These are phyloP conservation scores for Vaccinium vitisidaea DNA, from an alignment of 148 eudicot genomes.

Conservation along the genomic window DNA sequence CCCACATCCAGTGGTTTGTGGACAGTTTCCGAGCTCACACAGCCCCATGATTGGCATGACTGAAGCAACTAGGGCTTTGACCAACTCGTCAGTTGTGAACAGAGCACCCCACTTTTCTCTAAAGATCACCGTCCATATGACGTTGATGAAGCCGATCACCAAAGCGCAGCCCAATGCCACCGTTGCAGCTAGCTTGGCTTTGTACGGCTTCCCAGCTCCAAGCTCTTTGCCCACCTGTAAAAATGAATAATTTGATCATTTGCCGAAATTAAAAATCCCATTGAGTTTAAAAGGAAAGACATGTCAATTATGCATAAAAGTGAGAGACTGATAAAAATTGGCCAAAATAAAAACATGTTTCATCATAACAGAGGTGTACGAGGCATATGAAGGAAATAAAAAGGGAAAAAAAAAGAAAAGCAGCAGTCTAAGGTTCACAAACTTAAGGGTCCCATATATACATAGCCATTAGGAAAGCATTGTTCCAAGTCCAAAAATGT, in stretches of 20 bases:
- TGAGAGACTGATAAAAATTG: not conserved
- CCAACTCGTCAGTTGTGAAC: constrained; percentile 63
- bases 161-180: constrained; percentile 84
- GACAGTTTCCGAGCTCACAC: constrained; percentile 95
- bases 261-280: not conserved
- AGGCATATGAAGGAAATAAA: not conserved
- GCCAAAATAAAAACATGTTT: not conserved
- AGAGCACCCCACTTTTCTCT: constrained; percentile 66
- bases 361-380: not conserved
- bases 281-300: too few species aligned
- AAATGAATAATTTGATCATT: not conserved
- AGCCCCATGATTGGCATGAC: constrained; percentile 90
- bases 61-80: constrained; percentile 63
- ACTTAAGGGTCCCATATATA: not conserved
- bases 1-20: constrained; percentile 96
- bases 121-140: constrained; percentile 66
- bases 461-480: too few species aligned
- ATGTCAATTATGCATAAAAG: not conserved
- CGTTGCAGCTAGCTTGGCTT: constrained; percentile 78
- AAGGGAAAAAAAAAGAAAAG: not conserved
- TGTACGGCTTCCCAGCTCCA: constrained; percentile 90
- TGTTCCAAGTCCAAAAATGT: too few species aligned
- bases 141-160: constrained; percentile 57
- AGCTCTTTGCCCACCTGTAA: constrained; percentile 90
- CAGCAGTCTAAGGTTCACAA: not conserved